Percentiles rank a stretch among this genome's conserved stretches.
Conservation (phyloP, 441 rosid species). For the Breynia disticha region DNA sequence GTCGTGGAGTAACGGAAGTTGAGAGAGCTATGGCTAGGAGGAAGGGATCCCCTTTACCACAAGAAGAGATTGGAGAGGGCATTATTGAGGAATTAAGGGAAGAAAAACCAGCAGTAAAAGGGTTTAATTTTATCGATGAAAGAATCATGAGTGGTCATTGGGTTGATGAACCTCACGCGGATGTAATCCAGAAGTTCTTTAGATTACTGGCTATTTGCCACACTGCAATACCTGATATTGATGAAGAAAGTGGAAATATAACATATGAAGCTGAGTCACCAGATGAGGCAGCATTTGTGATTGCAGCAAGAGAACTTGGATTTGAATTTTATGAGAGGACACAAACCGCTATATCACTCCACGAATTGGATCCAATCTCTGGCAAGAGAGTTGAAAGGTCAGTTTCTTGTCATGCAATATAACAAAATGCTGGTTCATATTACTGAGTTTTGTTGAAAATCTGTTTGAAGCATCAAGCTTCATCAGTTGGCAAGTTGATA, state of each 20-base stretch:
- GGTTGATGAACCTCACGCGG: slow-evolving; percentile 48
- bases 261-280: slow-evolving; percentile 92
- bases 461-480: no score
- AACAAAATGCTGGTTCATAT: no score
- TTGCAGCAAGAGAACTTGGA: slow-evolving; percentile 80
- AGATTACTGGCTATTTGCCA: slow-evolving; percentile 69
- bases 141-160: slow-evolving; percentile 62
- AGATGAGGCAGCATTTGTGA: slow-evolving; percentile 89
- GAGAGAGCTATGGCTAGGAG: slow-evolving; percentile 51
- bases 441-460: no score
- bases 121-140: slow-evolving; percentile 81
- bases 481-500: no score
- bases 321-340: slow-evolving; percentile 67
- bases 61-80: no score
- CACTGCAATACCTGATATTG: slow-evolving; percentile 67
- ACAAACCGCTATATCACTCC: slow-evolving; percentile 55
- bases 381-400: slow-evolving; percentile 50
- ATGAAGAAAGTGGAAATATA: slow-evolving; percentile 36
- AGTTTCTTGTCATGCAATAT: no score
- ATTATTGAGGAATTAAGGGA: no score
- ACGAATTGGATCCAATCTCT: slow-evolving; percentile 42
- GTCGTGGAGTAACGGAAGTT: slow-evolving; percentile 73
- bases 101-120: no score
- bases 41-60: slow-evolving; percentile 18
- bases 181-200: slow-evolving; percentile 55